Conservation (phyloP, 2,329 filamentous ascomycete genomes). For the Aaosphaeria pasadenensis region DNA sequence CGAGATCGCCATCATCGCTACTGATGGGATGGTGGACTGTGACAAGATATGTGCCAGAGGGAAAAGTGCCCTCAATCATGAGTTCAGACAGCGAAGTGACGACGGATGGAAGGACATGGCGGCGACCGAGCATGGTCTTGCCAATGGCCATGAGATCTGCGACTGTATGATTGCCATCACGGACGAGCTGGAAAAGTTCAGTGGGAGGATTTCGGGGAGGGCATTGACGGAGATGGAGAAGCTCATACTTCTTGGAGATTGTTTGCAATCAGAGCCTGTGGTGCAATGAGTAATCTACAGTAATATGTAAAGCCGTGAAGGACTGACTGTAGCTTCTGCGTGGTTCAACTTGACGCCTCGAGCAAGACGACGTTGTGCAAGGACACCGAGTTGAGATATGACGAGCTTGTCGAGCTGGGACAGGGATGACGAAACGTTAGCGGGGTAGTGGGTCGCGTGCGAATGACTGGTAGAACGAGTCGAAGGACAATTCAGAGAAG, state of each 20-base stretch:
- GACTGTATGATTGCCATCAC: slow-evolving; percentile 90
- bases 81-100: slow-evolving; percentile 75
- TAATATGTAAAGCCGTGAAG: background rate
- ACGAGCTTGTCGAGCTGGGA: slow-evolving; percentile 89
- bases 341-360: slow-evolving; percentile 88
- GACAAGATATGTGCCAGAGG: slow-evolving; percentile 85
- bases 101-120: slow-evolving; percentile 85
- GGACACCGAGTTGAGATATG: slow-evolving; percentile 81
- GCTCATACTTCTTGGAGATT: slow-evolving; percentile 75
- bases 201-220: slow-evolving; percentile 5
- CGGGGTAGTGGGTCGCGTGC: background rate
- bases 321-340: slow-evolving; percentile 72
- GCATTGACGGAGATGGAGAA: slow-evolving; percentile 2
- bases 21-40: slow-evolving; percentile 90
- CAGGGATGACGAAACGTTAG: background rate
- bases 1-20: slow-evolving; percentile 80
- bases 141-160: slow-evolving; percentile 92
- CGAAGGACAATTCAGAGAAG: background rate
- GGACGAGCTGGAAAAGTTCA: slow-evolving; percentile 65
- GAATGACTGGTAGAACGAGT: background rate
- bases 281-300: slow-evolving; percentile 23
- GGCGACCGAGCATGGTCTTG: slow-evolving; percentile 86
- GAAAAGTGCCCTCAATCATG: slow-evolving; percentile 93
- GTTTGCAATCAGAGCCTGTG: slow-evolving; percentile 75
- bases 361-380: slow-evolving; percentile 85